A percentile compares a stretch with the other conserved stretches of the same genome.
phyloP scores from a whole-genome alignment of 805 yeast genomes.

The Candida nemodendra region DNA sequence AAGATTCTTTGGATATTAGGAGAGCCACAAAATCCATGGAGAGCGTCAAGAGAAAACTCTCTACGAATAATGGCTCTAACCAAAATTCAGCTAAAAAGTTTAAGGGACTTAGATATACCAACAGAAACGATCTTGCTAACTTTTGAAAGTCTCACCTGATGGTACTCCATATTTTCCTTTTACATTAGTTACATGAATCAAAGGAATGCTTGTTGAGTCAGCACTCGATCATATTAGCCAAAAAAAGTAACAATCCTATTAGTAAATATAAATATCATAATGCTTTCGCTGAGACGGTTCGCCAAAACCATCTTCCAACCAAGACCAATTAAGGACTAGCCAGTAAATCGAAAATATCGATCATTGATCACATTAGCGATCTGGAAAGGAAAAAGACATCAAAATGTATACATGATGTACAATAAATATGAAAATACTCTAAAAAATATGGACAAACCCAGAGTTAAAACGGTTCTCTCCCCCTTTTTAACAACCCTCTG shows the following conservation, averaged over 20 bases:
- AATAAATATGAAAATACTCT: conserved; percentile 5
- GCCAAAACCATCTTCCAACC: conserved; percentile 7
- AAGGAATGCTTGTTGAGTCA: background rate
- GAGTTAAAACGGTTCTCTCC: conserved; percentile 18
- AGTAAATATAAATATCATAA: conserved; percentile 2
- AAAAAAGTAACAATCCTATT: conserved; percentile 5
- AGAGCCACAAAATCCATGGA: conserved; percentile 3
- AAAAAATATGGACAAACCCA: background rate
- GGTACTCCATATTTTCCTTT: too few relatives aligned
- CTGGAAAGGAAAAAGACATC: background rate
- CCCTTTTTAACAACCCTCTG: conserved; percentile 17
- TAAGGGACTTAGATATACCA: conserved; percentile 20
- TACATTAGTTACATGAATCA: too few relatives aligned
- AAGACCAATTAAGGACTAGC: conserved; percentile 14
- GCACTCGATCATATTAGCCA: conserved; percentile 1
- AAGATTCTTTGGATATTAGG: background rate
- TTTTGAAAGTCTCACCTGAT: conserved; percentile 5
- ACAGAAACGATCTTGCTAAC: conserved; percentile 17
- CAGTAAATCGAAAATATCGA: conserved; percentile 1
- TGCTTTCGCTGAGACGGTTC: background rate
- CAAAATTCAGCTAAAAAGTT: conserved; percentile 11
- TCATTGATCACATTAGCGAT: background rate
- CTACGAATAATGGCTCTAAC: conserved; percentile 4
- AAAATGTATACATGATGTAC: too few relatives aligned
- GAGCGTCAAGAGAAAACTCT: conserved; percentile 13